phyloP scores from a whole-genome alignment of 2,329 filamentous ascomycete species.

The Arthrobotrys conoides region DNA sequence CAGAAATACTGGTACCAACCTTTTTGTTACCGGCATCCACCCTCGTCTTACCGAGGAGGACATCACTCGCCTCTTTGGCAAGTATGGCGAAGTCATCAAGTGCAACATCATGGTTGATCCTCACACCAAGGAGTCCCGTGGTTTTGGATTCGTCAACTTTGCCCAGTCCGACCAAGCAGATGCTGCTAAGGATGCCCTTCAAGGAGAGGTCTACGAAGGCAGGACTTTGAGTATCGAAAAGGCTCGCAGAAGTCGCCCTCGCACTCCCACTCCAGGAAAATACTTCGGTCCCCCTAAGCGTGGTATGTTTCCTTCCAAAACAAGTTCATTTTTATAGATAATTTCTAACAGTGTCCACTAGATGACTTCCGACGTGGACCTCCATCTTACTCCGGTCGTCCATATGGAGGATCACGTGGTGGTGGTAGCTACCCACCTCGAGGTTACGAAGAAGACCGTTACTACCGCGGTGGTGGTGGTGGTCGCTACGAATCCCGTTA shows the following conservation, averaged over 20 bases:
- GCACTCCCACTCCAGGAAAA: constrained; percentile 97
- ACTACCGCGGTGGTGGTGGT: constrained; percentile 67
- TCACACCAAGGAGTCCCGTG: constrained; percentile 97
- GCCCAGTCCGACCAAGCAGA: constrained; percentile 93
- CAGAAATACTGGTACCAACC: constrained; percentile 93
- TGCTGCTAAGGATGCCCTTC: constrained; percentile 94
- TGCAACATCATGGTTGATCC: constrained; percentile 99
- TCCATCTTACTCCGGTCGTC: constrained; percentile 67
- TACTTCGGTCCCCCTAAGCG: constrained; percentile 99
- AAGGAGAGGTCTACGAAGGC: constrained; percentile 94
- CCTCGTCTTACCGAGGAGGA: constrained; percentile 90
- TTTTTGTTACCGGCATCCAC: constrained; percentile 98
- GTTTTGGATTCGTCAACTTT: constrained; percentile 99
- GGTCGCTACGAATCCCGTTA: constrained; percentile 72
- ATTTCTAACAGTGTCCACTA: constrained; percentile 65
- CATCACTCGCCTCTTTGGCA: constrained; percentile 95
- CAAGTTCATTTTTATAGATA: constrained; percentile 40
- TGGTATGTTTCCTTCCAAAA: constrained; percentile 74
- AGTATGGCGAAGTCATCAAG: constrained; percentile 98
- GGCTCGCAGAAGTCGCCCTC: constrained; percentile 92
- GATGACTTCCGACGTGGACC: constrained; percentile 72
- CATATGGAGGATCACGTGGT: constrained; percentile 69
- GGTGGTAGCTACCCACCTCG: constrained; percentile 67
- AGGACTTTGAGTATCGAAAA: constrained; percentile 98
- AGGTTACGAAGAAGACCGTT: constrained; percentile 68